These are phyloP conservation scores for Monosporascus sp. DNA, from an alignment of 2,329 filamentous ascomycete species.

Conservation along the genomic window DNA sequence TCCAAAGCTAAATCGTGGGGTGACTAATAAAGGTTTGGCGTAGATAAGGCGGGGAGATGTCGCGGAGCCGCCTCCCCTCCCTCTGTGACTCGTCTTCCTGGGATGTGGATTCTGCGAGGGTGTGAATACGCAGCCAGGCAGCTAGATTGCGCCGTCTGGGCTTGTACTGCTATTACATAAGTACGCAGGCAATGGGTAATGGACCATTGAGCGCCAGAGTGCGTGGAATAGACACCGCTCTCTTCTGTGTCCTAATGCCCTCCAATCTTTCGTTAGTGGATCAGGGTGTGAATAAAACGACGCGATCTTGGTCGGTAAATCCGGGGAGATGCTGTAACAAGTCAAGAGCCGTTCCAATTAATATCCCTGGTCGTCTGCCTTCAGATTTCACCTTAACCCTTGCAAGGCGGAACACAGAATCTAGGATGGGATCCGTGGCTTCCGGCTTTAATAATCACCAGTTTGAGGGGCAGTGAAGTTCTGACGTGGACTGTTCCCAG, in stretches of 20 bases:
- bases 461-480: too few relatives aligned
- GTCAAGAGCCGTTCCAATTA: not conserved
- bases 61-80: not conserved
- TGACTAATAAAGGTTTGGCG: not conserved
- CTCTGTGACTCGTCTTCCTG: not conserved
- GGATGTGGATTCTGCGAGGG: too few relatives aligned
- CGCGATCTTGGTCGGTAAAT: not conserved
- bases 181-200: too few relatives aligned
- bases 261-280: not conserved
- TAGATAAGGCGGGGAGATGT: not conserved
- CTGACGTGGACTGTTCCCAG: too few relatives aligned
- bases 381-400: too few relatives aligned
- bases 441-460: too few relatives aligned
- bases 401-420: too few relatives aligned
- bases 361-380: too few relatives aligned
- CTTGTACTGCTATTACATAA: not conserved
- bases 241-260: too few relatives aligned
- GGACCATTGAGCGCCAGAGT: too few relatives aligned
- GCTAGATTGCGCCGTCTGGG: not conserved
- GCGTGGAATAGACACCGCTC: not conserved
- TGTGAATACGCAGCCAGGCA: too few relatives aligned
- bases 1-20: not conserved
- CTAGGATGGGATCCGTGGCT: too few relatives aligned
- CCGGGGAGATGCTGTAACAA: not conserved
- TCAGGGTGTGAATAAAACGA: not conserved